phyloP scores from a whole-genome alignment of 192 early-diverging fungal genomes.

The Pilobolus umbonatus region DNA sequence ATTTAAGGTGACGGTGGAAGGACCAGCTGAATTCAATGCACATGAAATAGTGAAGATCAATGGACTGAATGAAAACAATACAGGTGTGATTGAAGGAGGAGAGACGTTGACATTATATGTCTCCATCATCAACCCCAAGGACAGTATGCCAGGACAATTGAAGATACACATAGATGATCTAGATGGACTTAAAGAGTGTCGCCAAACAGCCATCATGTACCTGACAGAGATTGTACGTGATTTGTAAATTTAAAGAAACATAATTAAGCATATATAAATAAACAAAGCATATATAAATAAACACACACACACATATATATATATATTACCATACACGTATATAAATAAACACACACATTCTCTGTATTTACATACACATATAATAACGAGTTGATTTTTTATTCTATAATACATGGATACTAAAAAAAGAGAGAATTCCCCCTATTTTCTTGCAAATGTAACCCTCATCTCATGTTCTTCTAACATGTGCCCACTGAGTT shows the following conservation, averaged over 20 bases:
- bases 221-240: constrained; percentile 53
- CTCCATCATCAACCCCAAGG: constrained; percentile 53
- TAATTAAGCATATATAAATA: too few species aligned
- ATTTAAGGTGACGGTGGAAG: constrained; percentile 67
- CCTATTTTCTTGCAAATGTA: constrained; percentile 78
- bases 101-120: constrained; percentile 52
- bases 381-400: neutral
- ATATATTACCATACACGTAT: neutral
- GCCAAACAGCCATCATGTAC: constrained; percentile 57
- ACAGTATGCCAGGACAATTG: constrained; percentile 72
- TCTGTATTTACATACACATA: neutral
- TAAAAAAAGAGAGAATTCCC: too few species aligned
- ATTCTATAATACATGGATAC: neutral
- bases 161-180: constrained; percentile 67
- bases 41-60: constrained; percentile 56
- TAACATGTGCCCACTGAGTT: constrained; percentile 56
- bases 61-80: constrained; percentile 53
- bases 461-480: constrained; percentile 74
- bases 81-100: constrained; percentile 55
- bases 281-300: neutral
- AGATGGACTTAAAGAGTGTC: constrained; percentile 54
- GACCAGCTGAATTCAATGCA: constrained; percentile 68
- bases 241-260: constrained; percentile 2
- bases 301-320: constrained; percentile 4
- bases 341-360: neutral